Percentiles rank a stretch among this genome's conserved stretches.
phyloP scores from a whole-genome alignment of 2,329 filamentous ascomycete species.

The Setomelanomma holmii region DNA sequence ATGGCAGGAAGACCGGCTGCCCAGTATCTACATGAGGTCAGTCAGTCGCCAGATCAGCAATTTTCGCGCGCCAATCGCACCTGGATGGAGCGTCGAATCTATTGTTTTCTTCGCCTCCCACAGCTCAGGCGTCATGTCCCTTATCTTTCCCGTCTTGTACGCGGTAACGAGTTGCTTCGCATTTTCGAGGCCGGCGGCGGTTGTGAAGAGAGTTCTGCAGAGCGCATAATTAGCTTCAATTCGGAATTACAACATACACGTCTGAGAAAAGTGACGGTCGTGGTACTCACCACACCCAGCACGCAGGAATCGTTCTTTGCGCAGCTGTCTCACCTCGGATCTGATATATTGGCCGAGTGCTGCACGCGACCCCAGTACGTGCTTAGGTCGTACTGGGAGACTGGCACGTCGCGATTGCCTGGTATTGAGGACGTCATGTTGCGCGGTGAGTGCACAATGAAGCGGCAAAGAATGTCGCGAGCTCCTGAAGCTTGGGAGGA shows the following conservation, averaged over 20 bases:
- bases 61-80: conserved; percentile 58
- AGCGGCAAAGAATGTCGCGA: background rate
- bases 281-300: conserved; percentile 49
- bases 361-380: conserved; percentile 95
- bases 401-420: conserved; percentile 80
- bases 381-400: conserved; percentile 87
- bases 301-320: conserved; percentile 19
- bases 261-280: conserved; percentile 29
- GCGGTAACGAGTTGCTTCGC: conserved; percentile 81
- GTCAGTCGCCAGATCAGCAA: conserved; percentile 3
- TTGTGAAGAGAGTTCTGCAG: conserved; percentile 82
- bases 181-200: conserved; percentile 77
- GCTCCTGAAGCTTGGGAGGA: conserved; percentile 1
- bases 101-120: conserved; percentile 98
- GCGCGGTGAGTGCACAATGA: background rate
- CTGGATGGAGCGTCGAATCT: conserved; percentile 93
- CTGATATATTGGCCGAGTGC: conserved; percentile 87
- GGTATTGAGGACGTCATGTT: conserved; percentile 68
- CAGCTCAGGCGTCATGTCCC: conserved; percentile 84
- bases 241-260: background rate
- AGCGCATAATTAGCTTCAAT: conserved; percentile 21
- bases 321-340: conserved; percentile 80
- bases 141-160: conserved; percentile 85
- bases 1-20: conserved; percentile 88
- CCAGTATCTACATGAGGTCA: conserved; percentile 74